Conservation (phyloP, 2,329 filamentous ascomycete species). For the Pyricularia grisea region DNA sequence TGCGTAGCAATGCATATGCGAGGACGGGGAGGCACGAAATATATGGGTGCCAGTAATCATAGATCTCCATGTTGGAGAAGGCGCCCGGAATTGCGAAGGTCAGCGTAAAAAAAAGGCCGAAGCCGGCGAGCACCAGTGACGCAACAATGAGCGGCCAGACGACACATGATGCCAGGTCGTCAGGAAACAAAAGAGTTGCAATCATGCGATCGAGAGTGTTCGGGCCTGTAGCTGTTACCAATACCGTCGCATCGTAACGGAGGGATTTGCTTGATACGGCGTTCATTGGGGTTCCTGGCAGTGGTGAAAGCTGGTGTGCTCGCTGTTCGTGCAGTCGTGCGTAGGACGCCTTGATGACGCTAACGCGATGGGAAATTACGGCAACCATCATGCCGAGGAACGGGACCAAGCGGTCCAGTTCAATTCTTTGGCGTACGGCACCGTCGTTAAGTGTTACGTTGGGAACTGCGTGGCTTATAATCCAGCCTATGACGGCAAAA, state of each 20-base stretch:
- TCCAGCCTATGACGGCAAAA: background rate
- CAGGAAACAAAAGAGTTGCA: conserved; percentile 7
- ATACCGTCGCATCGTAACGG: background rate
- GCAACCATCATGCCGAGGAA: conserved; percentile 9
- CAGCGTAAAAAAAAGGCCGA: conserved; percentile 13
- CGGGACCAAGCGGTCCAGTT: conserved; percentile 7
- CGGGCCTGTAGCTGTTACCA: background rate
- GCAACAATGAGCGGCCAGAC: conserved; percentile 28
- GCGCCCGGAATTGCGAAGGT: background rate
- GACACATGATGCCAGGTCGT: conserved; percentile 20
- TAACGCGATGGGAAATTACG: conserved; percentile 5
- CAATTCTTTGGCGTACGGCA: conserved; percentile 5
- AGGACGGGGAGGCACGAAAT: conserved; percentile 42
- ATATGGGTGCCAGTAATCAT: conserved; percentile 25
- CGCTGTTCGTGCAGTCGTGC: background rate
- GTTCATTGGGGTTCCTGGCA: background rate
- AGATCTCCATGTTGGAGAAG: conserved; percentile 7
- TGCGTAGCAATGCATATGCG: conserved; percentile 37
- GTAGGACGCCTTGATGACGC: conserved; percentile 1
- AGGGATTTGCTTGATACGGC: background rate
- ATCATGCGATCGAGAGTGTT: conserved; percentile 6
- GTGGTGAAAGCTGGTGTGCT: background rate
- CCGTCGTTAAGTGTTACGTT: background rate
- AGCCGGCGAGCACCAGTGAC: conserved; percentile 19
- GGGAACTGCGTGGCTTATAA: background rate